Evolutionary conservation across 2,329 filamentous ascomycete genomes (phyloP).

Genomic region (Penicillium brasilianum): DNA sequence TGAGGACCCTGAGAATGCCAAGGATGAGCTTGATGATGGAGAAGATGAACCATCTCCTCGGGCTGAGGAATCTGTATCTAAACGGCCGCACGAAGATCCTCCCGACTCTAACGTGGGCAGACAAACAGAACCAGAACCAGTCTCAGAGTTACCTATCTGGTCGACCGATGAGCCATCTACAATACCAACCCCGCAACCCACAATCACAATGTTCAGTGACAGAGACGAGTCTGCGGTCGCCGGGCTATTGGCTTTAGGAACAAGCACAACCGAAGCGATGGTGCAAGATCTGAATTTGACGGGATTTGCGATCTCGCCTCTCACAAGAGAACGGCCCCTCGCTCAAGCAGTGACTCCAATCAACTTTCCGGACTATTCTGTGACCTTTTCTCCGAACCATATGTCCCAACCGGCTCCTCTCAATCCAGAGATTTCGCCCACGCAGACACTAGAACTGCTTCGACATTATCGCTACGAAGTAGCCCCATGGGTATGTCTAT

Average conservation of each 20-base stretch:
- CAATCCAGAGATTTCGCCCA: conserved; percentile 7
- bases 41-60: not conserved
- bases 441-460: conserved; percentile 42
- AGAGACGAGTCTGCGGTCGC: conserved; percentile 36
- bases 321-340: not conserved
- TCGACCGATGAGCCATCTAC: not conserved
- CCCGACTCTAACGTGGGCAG: not conserved
- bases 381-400: conserved; percentile 3
- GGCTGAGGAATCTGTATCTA: not conserved
- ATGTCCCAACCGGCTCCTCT: not conserved
- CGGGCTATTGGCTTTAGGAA: conserved; percentile 34
- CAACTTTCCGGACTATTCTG: not conserved
- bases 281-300: conserved; percentile 8
- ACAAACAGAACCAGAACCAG: not conserved
- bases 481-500: conserved; percentile 51
- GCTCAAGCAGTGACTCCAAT: not conserved
- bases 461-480: conserved; percentile 54
- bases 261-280: conserved; percentile 13
- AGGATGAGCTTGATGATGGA: conserved; percentile 6
- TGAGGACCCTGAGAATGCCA: conserved; percentile 27
- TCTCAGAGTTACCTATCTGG: conserved; percentile 2
- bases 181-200: not conserved
- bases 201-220: conserved; percentile 22
- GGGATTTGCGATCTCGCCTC: conserved; percentile 12
- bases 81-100: not conserved